These are phyloP conservation scores for Fusarium sp. DNA, from an alignment of 2,329 filamentous ascomycete species.

Conservation along the genomic window DNA sequence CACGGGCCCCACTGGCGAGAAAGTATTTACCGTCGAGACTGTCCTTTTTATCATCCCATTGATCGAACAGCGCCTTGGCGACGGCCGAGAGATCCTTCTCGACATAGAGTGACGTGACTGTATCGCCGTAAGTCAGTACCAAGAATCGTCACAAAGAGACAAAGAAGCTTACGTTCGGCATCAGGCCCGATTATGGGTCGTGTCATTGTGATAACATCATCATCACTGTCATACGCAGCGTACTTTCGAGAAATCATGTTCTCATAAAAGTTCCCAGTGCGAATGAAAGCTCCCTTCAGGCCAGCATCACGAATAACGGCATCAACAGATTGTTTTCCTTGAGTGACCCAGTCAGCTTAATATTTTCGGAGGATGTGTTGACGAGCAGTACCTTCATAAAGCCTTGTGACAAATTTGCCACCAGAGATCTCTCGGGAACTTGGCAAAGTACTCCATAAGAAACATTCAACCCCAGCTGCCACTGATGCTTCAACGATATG, in stretches of 20 bases:
- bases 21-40: conserved; percentile 28
- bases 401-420: conserved; percentile 29
- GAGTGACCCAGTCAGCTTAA: neutral
- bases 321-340: conserved; percentile 31
- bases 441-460: conserved; percentile 32
- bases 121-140: neutral
- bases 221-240: conserved; percentile 22
- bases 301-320: conserved; percentile 31
- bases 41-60: conserved; percentile 23
- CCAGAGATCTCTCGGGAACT: conserved; percentile 32
- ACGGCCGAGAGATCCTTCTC: conserved; percentile 30
- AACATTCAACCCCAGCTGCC: conserved; percentile 25
- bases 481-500: conserved; percentile 33
- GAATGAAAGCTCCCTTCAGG: conserved; percentile 27
- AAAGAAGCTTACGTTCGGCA: conserved; percentile 14
- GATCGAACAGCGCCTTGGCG: conserved; percentile 27
- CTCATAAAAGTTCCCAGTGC: conserved; percentile 35
- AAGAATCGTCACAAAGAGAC: neutral
- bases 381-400: conserved; percentile 22
- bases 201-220: conserved; percentile 32
- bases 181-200: conserved; percentile 33
- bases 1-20: conserved; percentile 28
- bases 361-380: fast-evolving
- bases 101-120: conserved; percentile 34
- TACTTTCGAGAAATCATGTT: conserved; percentile 35